Conservation (phyloP, 495 filamentous ascomycete species). For the Podospora appendiculata region DNA sequence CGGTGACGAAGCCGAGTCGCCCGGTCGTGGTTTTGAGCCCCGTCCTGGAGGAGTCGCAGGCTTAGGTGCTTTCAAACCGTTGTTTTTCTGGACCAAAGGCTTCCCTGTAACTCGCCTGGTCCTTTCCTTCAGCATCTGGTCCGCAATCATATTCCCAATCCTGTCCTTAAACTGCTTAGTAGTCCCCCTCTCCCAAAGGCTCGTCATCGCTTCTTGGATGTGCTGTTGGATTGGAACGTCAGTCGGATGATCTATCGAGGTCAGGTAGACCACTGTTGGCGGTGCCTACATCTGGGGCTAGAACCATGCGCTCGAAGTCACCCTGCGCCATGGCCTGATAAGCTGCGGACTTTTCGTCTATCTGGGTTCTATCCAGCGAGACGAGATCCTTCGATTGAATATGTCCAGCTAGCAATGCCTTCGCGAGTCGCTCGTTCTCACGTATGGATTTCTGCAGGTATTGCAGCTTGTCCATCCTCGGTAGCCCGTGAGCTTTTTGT, state of each 20-base stretch:
- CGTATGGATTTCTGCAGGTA: not conserved
- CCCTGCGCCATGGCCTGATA: slow-evolving; percentile 5
- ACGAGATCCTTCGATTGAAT: slow-evolving; percentile 6
- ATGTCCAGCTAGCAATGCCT: slow-evolving; percentile 17
- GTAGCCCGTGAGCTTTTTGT: not conserved
- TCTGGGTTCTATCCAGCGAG: slow-evolving; percentile 4
- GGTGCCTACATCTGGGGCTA: slow-evolving; percentile 10
- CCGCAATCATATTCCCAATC: too few relatives aligned
- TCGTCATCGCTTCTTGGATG: not conserved
- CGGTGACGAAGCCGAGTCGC: not conserved
- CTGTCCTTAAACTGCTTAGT: too few relatives aligned
- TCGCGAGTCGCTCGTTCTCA: slow-evolving; percentile 10
- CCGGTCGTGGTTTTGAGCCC: not conserved
- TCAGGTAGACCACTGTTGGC: not conserved
- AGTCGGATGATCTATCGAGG: not conserved
- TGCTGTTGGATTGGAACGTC: slow-evolving; percentile 2
- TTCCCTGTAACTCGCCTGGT: not conserved
- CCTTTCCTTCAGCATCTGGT: too few relatives aligned
- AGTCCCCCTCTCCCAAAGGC: not conserved
- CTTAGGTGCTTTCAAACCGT: not conserved
- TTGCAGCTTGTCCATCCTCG: slow-evolving; percentile 14
- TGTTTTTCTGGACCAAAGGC: not conserved
- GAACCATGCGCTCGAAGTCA: slow-evolving; percentile 7
- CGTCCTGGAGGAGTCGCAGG: not conserved
- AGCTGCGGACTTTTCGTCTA: slow-evolving; percentile 2